phyloP scores from a whole-genome alignment of 2,329 filamentous ascomycete genomes.

The Tolypocladium tropicale region DNA sequence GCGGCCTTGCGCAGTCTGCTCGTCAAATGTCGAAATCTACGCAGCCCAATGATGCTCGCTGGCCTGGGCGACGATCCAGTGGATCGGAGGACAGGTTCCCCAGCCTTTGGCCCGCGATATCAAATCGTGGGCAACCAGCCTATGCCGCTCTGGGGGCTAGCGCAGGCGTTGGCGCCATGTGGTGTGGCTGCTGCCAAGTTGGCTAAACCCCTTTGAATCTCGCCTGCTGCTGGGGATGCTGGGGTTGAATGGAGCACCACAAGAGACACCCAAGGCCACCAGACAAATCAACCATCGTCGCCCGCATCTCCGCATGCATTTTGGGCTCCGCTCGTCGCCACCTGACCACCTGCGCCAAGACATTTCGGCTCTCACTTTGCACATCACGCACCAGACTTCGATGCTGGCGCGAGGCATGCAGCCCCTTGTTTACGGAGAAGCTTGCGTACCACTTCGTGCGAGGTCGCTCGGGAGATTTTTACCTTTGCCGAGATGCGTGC shows the following conservation, averaged over 20 bases:
- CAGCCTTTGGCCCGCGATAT: neutral
- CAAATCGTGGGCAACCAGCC: neutral
- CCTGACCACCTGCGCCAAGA: neutral
- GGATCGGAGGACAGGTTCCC: neutral
- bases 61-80: neutral
- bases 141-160: neutral
- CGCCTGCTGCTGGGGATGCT: neutral
- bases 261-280: neutral
- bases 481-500: neutral
- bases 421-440: neutral
- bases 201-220: neutral
- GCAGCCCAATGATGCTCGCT: neutral
- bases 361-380: neutral
- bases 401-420: neutral
- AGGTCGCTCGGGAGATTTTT: neutral
- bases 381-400: neutral
- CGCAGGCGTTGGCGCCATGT: neutral
- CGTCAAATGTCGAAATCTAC: neutral
- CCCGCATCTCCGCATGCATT: neutral
- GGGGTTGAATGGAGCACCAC: neutral
- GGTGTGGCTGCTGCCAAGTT: neutral
- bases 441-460: neutral
- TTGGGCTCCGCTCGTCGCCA: neutral
- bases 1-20: too few relatives aligned
- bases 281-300: neutral